Evolutionary conservation across 257 asterid species (phyloP), one percentile per base, ranked within the genome.

Genomic region (Ligustrum vulgare): DNA sequence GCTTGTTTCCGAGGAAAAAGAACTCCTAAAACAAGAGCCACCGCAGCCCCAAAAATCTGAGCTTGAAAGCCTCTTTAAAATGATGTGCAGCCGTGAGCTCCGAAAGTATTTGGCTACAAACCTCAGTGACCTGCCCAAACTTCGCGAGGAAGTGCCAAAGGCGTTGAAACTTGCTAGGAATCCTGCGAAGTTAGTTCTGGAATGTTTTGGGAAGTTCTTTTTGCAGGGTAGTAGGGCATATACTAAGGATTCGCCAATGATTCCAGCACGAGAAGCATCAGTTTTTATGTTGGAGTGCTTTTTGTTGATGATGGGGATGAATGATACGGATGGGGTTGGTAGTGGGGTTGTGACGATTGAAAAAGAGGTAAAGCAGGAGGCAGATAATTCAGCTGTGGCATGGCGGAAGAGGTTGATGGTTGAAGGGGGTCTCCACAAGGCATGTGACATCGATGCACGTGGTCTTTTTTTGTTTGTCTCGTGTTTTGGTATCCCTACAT

Each of bases 391-490:
- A 0, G 96, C 97, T 13, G 34, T 86, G 71, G 81, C 85, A 28
- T 94, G 98, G 97, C 86, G 86, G 82, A 94, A 86, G 84, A 87
- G 97, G 72, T 65, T 94, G 86, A 23, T 89, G 56, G 35, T 28
- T 51, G 98, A 91, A 87, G 93, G 97, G 70, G 97, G 98, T 43
- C 33, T 92, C 72, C 73, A 76, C 20, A 82, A 71, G 76, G 90
- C 97, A 64, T 51, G 73, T 69, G 75, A 84, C 84, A 84, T 83
- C 25, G 98, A 94, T 82, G 96, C 97, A 0, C 87, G 97, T 8
- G 98, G 98, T 33, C 84, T 94, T 84, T 75, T 94, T 67, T 65
- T 92, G 84, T 86, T 92, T 62, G 77, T 94, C 66, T 89, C 88
- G 33, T 89, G 97, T 74, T 94, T 89, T 77, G 97, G 97, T 70